Conservation (phyloP, 768 basidiomycete genomes). For the Neoboletus subvelutipes region DNA sequence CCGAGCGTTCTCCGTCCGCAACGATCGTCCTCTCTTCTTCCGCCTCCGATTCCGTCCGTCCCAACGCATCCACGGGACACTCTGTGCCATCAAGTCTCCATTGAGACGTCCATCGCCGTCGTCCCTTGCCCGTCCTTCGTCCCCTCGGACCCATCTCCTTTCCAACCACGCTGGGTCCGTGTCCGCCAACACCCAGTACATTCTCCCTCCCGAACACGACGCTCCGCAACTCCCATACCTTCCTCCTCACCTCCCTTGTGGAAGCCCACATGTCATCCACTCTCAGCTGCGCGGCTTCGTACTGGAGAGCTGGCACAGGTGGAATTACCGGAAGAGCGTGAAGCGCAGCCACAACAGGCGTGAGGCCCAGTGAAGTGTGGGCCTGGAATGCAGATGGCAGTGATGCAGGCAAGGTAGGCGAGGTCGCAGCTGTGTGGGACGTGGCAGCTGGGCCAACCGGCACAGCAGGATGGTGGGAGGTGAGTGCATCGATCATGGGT, state of each 20-base stretch:
- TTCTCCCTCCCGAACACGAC: conserved; percentile 66
- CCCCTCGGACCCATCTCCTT: conserved; percentile 42
- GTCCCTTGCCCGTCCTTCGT: conserved; percentile 42
- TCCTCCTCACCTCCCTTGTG: conserved; percentile 56
- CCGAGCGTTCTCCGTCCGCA: conserved; percentile 30
- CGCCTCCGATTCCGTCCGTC: conserved; percentile 74
- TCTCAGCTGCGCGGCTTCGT: conserved; percentile 70
- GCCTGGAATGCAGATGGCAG: conserved; percentile 1
- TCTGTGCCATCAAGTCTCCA: conserved; percentile 66
- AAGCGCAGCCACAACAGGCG: conserved; percentile 34
- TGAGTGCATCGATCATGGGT: conserved; percentile 46
- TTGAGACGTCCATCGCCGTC: conserved; percentile 38
- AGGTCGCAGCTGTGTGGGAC: neutral
- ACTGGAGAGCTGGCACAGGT: conserved; percentile 48
- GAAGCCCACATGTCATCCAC: conserved; percentile 67
- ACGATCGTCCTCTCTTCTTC: conserved; percentile 58
- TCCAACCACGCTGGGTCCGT: conserved; percentile 48
- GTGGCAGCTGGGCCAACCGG: neutral
- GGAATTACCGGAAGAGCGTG: conserved; percentile 31
- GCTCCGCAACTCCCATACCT: conserved; percentile 64
- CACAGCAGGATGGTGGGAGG: conserved; percentile 15
- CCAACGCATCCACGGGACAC: conserved; percentile 62
- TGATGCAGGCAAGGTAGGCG: conserved; percentile 2
- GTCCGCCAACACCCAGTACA: conserved; percentile 37
- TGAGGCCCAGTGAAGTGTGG: conserved; percentile 5